A percentile compares a stretch with the other conserved stretches of the same genome.
Conservation (phyloP, 106 monocot species). For the Acorus gramineus region DNA sequence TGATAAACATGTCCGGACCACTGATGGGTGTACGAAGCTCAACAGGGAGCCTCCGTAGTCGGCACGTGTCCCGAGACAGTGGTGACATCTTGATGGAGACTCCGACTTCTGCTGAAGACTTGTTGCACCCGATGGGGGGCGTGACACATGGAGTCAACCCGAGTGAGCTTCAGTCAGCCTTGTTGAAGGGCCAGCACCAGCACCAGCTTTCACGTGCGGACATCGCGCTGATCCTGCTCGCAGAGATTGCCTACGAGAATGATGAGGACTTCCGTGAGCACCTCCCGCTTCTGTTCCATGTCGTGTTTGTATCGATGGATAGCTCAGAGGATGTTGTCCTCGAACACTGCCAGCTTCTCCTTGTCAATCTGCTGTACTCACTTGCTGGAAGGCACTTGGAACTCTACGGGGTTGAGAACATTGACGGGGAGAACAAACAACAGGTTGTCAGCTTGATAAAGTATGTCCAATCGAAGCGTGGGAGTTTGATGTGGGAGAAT, state of each 20-base stretch:
- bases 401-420: constrained; percentile 70
- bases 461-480: constrained; percentile 92
- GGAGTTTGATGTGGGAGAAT: constrained; percentile 96
- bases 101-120: constrained; percentile 74
- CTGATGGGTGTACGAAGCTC: constrained; percentile 78
- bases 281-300: constrained; percentile 86
- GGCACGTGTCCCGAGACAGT: constrained; percentile 96
- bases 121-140: constrained; percentile 36
- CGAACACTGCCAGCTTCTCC: constrained; percentile 88
- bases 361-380: constrained; percentile 91
- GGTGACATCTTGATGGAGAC: constrained; percentile 72
- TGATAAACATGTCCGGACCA: constrained; percentile 98
- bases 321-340: constrained; percentile 99
- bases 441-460: constrained; percentile 92
- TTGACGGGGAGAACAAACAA: constrained; percentile 84
- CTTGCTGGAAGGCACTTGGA: constrained; percentile 94
- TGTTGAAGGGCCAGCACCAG: constrained; percentile 67
- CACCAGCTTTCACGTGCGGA: constrained; percentile 86
- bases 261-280: constrained; percentile 99
- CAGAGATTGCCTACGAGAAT: constrained; percentile 98
- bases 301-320: constrained; percentile 95
- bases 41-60: constrained; percentile 75
- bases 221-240: constrained; percentile 84
- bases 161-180: constrained; percentile 73
- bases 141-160: constrained; percentile 60